Conservation (phyloP, 805 yeast genomes). For the Pichia membranifaciens region DNA sequence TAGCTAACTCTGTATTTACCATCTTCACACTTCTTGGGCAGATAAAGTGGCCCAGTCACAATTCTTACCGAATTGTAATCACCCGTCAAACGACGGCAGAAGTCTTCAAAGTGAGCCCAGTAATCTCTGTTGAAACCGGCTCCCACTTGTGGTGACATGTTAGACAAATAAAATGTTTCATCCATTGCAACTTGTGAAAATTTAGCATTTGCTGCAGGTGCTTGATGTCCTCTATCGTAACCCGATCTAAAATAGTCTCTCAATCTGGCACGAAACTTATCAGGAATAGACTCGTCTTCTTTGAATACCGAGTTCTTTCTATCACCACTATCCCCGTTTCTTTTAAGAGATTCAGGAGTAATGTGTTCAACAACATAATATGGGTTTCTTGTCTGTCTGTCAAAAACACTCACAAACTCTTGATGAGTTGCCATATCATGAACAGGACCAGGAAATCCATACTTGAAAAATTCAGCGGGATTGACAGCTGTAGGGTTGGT, state of each 20-base stretch:
- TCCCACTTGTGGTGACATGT: conserved; percentile 96
- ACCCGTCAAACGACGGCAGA: conserved; percentile 70
- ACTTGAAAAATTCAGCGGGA: conserved; percentile 80
- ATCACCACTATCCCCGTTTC: conserved; percentile 50
- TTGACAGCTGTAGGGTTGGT: conserved; percentile 37
- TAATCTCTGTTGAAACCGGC: conserved; percentile 96
- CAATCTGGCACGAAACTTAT: conserved; percentile 64
- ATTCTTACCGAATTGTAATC: conserved; percentile 71
- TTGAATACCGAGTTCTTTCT: conserved; percentile 75
- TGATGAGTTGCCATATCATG: conserved; percentile 70
- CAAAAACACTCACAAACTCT: conserved; percentile 83
- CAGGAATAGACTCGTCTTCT: conserved; percentile 83
- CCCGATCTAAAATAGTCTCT: conserved; percentile 92
- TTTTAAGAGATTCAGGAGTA: conserved; percentile 60
- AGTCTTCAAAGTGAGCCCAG: conserved; percentile 96
- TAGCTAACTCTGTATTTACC: conserved; percentile 82
- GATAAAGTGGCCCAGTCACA: conserved; percentile 88
- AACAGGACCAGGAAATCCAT: conserved; percentile 93
- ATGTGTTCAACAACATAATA: conserved; percentile 82
- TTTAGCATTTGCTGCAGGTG: conserved; percentile 97
- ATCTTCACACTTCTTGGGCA: conserved; percentile 70
- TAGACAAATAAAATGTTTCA: conserved; percentile 83
- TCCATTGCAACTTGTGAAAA: conserved; percentile 89
- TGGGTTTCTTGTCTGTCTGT: conserved; percentile 81
- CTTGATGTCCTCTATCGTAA: conserved; percentile 94